Base-by-base conservation (phyloP, 768 basidiomycete genomes). In the Rhizopogon vinicolor region DNA sequence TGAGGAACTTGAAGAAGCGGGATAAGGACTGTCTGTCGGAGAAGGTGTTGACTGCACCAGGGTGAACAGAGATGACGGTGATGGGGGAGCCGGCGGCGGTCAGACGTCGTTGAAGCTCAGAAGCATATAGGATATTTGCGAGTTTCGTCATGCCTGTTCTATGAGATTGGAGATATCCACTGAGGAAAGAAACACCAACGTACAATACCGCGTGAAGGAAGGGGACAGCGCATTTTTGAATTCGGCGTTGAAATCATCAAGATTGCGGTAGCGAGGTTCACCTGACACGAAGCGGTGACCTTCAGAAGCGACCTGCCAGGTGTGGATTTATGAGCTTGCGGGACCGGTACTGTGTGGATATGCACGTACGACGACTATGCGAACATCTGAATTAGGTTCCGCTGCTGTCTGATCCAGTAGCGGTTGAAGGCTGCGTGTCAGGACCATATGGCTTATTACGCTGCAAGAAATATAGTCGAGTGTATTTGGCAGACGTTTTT, bases 371-470 rank as follows among this genome's bases (percentile, higher is more conserved):
- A 80, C 77, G 8, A 86, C 74, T 13, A 88, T 74, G 16, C 86
- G 79, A 45, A 86, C 85, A 56, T 87, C 86, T 0, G 82, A 74
- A 22, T 69, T 68, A 0, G 74, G 67, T 44, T 75, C 66, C 14
- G 71, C 58, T 0, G 82, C 78, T 1, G 86, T 87, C 51, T 71
- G 65, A 41, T 68, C 69, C 44, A 87, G 62, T 2, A 85, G 62
- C 2, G 85, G 81, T 40, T 85, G 71, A 7, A 87, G 73, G 3
- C 76, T 73, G 19, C 73, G 66, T 8, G 83, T 85, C 57, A 87
- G 76, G 13, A 80, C 74, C 53, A 82, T 63, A 65, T 83, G n/a
- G n/a, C 82, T 52, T 68, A 87, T 58, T 70, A 81, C 70, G 67
- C 81, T 68, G 67, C 41, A 66, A 41, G 29, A 10, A 71, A 31